These are phyloP conservation scores for Ogataea methanolica DNA, from an alignment of 805 yeast species.

Conservation along the genomic window DNA sequence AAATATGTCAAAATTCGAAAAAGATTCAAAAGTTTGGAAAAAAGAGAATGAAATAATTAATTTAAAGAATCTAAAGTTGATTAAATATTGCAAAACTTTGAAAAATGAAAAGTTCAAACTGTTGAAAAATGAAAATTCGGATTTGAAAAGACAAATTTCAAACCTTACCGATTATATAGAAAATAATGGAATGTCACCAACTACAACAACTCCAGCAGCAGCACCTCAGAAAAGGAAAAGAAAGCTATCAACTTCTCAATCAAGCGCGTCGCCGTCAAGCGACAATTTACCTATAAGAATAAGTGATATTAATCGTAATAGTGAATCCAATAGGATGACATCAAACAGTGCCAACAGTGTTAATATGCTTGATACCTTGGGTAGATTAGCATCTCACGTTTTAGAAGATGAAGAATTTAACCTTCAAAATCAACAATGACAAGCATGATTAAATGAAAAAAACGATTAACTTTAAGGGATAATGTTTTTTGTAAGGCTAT, in stretches of 20 bases:
- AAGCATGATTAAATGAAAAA: too few species aligned
- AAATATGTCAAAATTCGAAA: conserved; percentile 25
- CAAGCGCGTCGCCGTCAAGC: neutral
- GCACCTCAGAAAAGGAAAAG: neutral
- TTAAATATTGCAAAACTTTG: conserved; percentile 26
- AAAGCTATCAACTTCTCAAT: neutral
- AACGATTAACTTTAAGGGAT: too few species aligned
- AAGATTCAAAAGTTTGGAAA: conserved; percentile 20
- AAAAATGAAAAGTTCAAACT: conserved; percentile 27
- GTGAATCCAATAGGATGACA: neutral
- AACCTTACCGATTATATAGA: neutral
- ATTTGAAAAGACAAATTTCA: conserved; percentile 20
- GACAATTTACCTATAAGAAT: conserved; percentile 1
- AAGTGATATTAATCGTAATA: neutral
- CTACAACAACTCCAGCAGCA: neutral
- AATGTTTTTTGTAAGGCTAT: too few species aligned
- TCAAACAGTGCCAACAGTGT: neutral
- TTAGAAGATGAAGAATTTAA: conserved; percentile 26
- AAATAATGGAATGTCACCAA: neutral
- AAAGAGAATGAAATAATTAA: conserved; percentile 28
- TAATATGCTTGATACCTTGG: conserved; percentile 31
- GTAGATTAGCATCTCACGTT: conserved; percentile 32
- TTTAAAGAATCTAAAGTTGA: conserved; percentile 28
- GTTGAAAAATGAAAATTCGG: conserved; percentile 24
- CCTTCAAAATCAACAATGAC: neutral